Base-by-base conservation (phyloP, 75 land plant species). In the Cupressus sempervirens region DNA sequence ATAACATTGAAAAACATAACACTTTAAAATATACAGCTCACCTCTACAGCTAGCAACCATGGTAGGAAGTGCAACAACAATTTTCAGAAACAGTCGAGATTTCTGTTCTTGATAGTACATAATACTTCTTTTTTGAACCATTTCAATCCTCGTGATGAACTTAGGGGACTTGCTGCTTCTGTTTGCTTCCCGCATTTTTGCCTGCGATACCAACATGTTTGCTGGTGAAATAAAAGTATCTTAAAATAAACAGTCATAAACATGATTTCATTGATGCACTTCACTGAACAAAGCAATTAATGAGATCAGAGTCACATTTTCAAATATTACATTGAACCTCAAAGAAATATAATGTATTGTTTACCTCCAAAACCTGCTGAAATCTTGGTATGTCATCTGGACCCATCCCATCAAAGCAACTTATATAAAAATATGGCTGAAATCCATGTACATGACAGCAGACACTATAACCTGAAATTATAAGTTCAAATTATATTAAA, bases 401-500 rank as follows among this genome's bases (percentile, higher is more conserved):
- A 23, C 94, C 92, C 93, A 96, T 94, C 80, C 99, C 99, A 79
- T 93, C 89, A 36, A 93, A 94, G 80, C 99, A 97, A 82, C 91
- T 89, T 46, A 97, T 91, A 86, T 96, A 97, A 88, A 97, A 97
- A 83, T 97, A 97, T 45, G 98, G 99, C 86, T 97, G 93, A 87
- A 97, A 97, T 20, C 99, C 99, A 90, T 97, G 99, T 50, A 97
- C 96, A 89, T 90, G 90, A 86, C 98, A 97, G 88, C 99, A 97
- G 36, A 97, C 98, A 88, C 99, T 97, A 80, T 97, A 90, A 74
- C 99, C 99, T 97, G 88, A 13, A 76, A 79, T 41, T 43, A 18
- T 12, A 43, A 79, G 45, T 43, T 79, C 32, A 96, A 82, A 90
- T 89, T 46, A 97, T 91, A 86, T 94, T 96, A 88, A 97, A 97